phyloP scores from a whole-genome alignment of 1,284 basidiomycete genomes.

The Inonotus obliquus region DNA sequence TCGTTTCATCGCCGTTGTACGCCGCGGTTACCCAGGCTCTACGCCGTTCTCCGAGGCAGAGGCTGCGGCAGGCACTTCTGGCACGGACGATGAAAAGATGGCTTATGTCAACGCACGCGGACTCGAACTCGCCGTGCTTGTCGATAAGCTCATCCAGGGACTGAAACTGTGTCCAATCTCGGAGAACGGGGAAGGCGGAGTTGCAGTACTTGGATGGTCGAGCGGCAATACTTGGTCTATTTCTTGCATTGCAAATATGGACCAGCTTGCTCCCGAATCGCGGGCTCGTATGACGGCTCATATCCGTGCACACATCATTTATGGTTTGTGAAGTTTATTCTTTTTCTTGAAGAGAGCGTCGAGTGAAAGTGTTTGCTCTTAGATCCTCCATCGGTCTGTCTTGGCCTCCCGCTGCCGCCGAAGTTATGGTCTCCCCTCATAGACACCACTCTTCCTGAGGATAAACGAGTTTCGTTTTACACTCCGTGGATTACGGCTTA shows the following conservation, averaged over 20 bases:
- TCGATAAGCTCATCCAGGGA: conserved; percentile 14
- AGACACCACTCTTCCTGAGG: not conserved
- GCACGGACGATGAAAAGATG: not conserved
- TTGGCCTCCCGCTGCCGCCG: not conserved
- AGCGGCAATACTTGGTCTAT: not conserved
- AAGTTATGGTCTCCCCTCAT: not conserved
- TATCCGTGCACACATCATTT: not conserved
- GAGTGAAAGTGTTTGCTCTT: not conserved
- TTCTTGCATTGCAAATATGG: not conserved
- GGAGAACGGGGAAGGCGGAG: conserved; percentile 4
- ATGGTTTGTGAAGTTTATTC: not conserved
- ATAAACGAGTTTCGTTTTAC: not conserved
- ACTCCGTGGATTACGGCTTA: not conserved
- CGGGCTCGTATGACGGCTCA: not conserved
- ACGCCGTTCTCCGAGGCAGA: conserved; percentile 24
- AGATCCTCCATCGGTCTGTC: not conserved
- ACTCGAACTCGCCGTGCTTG: conserved; percentile 12
- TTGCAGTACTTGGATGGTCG: conserved; percentile 6
- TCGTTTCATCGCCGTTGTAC: conserved; percentile 27
- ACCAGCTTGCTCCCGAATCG: not conserved
- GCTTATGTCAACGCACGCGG: conserved; percentile 8
- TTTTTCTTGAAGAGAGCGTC: not conserved
- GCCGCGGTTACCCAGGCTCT: conserved; percentile 30
- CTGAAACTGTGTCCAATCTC: conserved; percentile 2
- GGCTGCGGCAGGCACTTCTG: conserved; percentile 9